phyloP scores from a whole-genome alignment of 305 asterid species.

The Fraxinus velutina region DNA sequence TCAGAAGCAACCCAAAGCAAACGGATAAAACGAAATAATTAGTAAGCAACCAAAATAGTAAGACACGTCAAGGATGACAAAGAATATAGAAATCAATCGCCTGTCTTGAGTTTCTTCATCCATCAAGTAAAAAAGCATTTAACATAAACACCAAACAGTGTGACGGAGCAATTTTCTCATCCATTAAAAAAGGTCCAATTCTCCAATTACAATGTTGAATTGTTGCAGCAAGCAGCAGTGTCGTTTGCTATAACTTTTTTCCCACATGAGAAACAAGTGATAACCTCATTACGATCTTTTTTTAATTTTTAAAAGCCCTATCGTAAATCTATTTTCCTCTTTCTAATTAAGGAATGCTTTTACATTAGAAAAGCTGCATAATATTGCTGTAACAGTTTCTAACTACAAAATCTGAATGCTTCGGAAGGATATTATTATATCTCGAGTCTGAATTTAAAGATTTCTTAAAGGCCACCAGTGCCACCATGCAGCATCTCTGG shows the following conservation, averaged over 20 bases:
- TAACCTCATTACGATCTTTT: not conserved
- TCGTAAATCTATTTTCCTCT: not conserved
- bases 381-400: not conserved
- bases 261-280: not conserved
- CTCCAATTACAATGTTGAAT: not conserved
- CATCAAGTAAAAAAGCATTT: not conserved
- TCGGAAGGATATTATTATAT: not conserved
- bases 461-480: not conserved
- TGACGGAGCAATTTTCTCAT: not conserved
- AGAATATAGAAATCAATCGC: not conserved
- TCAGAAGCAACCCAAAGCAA: slow-evolving; percentile 14
- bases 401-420: not conserved
- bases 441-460: not conserved
- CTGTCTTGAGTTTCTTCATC: not conserved
- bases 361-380: not conserved
- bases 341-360: not conserved
- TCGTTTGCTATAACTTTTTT: not conserved
- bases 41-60: not conserved
- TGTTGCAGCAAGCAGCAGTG: not conserved
- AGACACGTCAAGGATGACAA: not conserved
- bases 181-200: not conserved
- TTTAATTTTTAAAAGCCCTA: not conserved
- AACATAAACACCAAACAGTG: not conserved
- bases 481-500: not conserved
- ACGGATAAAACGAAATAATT: slow-evolving; percentile 12